Evolutionary conservation across 495 filamentous ascomycete species (phyloP).

Genomic region (Neurospora sublineolata): DNA sequence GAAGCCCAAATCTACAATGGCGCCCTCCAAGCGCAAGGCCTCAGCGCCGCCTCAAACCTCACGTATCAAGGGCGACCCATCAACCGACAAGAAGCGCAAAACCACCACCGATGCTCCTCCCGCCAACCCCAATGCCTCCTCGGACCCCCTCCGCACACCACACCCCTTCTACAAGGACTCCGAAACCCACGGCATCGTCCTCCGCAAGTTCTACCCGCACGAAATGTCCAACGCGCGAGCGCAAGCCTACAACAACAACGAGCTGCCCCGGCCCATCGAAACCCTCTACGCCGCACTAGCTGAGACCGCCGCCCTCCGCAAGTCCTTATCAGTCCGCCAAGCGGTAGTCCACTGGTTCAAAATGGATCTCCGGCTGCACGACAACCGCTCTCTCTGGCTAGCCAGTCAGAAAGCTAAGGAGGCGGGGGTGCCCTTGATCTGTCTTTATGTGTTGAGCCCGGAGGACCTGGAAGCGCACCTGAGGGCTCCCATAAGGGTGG

Average conservation of each 20-base stretch:
- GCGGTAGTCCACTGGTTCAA: constrained; percentile 91
- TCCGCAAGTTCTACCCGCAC: constrained; percentile 71
- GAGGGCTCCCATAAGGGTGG: constrained; percentile 59
- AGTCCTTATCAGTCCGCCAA: constrained; percentile 36
- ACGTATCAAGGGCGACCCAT: background rate
- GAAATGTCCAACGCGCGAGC: constrained; percentile 75
- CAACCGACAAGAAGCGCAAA: constrained; percentile 14
- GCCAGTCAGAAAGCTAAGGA: constrained; percentile 58
- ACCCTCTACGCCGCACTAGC: constrained; percentile 41
- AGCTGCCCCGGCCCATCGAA: constrained; percentile 60
- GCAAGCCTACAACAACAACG: constrained; percentile 54
- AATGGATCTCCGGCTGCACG: constrained; percentile 58
- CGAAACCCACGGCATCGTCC: constrained; percentile 58
- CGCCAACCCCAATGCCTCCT: background rate
- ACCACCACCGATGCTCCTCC: background rate
- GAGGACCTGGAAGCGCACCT: constrained; percentile 80
- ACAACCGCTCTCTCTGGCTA: constrained; percentile 61
- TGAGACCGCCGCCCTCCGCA: constrained; percentile 37
- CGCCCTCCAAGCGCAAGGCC: constrained; percentile 14
- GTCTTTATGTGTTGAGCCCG: constrained; percentile 70
- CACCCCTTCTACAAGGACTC: constrained; percentile 35
- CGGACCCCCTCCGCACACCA: constrained; percentile 24
- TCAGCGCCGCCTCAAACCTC: constrained; percentile 1
- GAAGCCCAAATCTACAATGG: constrained; percentile 4
- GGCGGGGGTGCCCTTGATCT: constrained; percentile 55